phyloP scores from a whole-genome alignment of 352 stramenopile species.

The Hyaloperonospora arabidopsidis region DNA sequence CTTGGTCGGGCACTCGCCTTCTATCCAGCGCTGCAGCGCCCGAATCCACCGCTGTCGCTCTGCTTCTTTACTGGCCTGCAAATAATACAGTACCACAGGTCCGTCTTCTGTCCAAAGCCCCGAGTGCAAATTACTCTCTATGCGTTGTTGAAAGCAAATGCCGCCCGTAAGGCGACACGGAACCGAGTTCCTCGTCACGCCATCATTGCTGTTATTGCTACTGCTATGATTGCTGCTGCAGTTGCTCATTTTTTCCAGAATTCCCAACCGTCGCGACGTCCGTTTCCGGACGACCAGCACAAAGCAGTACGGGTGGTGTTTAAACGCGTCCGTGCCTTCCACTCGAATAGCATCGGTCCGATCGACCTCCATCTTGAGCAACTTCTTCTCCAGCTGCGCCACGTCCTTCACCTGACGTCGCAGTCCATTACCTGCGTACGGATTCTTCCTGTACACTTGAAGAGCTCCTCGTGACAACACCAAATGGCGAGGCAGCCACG shows the following conservation, averaged over 20 bases:
- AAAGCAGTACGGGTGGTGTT: constrained; percentile 59
- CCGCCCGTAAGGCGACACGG: constrained; percentile 19
- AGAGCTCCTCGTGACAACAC: constrained; percentile 53
- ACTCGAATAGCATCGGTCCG: constrained; percentile 53
- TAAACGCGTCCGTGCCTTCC: constrained; percentile 48
- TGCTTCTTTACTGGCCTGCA: constrained; percentile 50
- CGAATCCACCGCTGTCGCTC: constrained; percentile 71
- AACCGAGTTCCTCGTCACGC: constrained; percentile 13
- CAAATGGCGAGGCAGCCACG: constrained; percentile 62
- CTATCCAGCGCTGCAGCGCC: constrained; percentile 63
- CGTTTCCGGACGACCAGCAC: constrained; percentile 55
- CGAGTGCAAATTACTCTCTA: constrained; percentile 50
- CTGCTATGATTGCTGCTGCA: background rate
- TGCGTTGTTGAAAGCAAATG: constrained; percentile 50
- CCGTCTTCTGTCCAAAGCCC: constrained; percentile 25
- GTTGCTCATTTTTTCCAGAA: background rate
- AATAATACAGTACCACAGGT: constrained; percentile 55
- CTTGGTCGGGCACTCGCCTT: constrained; percentile 44
- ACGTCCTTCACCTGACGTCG: constrained; percentile 35
- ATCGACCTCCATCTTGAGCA: constrained; percentile 58
- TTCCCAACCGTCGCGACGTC: constrained; percentile 24
- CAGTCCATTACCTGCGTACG: constrained; percentile 18
- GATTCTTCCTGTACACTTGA: constrained; percentile 71
- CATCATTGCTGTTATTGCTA: constrained; percentile 5
- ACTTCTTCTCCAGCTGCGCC: constrained; percentile 39